Conservation (phyloP, 345 rosid genomes). For the Sapria himalayana region DNA sequence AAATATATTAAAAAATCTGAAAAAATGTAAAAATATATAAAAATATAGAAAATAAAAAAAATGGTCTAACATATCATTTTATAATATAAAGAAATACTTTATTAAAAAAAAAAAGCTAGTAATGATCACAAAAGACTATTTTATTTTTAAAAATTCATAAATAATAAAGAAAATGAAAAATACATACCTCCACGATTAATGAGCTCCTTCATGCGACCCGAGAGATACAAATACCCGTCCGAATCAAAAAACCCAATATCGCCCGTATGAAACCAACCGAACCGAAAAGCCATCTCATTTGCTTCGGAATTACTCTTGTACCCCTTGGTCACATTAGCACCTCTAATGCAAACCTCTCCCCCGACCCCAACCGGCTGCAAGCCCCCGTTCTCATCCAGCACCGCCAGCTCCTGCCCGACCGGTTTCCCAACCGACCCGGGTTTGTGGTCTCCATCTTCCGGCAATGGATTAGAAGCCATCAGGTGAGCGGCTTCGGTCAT, state of each 20-base stretch:
- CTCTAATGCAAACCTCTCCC: slow-evolving; percentile 81
- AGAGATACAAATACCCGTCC: slow-evolving; percentile 72
- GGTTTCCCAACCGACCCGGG: slow-evolving; percentile 78
- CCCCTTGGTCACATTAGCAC: slow-evolving; percentile 75
- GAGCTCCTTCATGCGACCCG: slow-evolving; percentile 92
- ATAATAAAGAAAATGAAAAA: neutral
- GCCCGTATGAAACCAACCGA: slow-evolving; percentile 94
- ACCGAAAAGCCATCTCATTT: slow-evolving; percentile 51
- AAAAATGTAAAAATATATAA: too few relatives aligned
- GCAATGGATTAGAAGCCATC: slow-evolving; percentile 70
- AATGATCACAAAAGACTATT: too few relatives aligned
- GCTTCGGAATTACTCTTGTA: slow-evolving; percentile 85
- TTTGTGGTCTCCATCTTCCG: slow-evolving; percentile 56
- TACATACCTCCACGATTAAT: slow-evolving; percentile 81
- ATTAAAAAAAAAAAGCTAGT: too few relatives aligned
- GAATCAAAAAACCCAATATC: slow-evolving; percentile 59
- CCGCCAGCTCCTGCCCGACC: slow-evolving; percentile 64
- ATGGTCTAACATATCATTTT: too few relatives aligned
- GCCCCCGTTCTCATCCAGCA: slow-evolving; percentile 48
- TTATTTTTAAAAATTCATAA: too few relatives aligned
- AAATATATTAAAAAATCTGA: neutral
- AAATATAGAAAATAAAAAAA: too few relatives aligned
- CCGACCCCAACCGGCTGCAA: slow-evolving; percentile 18
- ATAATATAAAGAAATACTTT: too few relatives aligned
- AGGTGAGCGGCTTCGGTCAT: slow-evolving; percentile 78